Conservation (phyloP, 1,284 basidiomycete species). For the Cryptococcus sp. region DNA sequence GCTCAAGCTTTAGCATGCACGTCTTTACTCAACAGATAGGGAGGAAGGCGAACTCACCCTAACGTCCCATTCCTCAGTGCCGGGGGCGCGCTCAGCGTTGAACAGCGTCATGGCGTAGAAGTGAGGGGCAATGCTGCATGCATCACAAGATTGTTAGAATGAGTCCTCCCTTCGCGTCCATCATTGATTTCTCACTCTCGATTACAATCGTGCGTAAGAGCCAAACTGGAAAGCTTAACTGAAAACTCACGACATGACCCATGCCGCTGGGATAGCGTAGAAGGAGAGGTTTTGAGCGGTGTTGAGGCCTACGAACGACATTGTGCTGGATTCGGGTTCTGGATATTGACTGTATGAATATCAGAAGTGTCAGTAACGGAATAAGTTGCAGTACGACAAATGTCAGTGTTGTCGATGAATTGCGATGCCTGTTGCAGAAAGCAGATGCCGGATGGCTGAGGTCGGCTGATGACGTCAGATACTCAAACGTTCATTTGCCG, state of each 20-base stretch:
- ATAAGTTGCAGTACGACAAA: no score
- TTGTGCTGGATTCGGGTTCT: slow-evolving; percentile 7
- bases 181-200: no score
- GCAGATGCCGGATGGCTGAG: no score
- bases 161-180: neutral
- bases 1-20: neutral
- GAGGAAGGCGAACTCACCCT: slow-evolving; percentile 8
- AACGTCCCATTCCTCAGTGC: slow-evolving; percentile 21
- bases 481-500: no score
- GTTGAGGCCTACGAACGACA: slow-evolving; percentile 18
- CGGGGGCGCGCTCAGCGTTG: slow-evolving; percentile 28
- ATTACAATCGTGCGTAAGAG: neutral
- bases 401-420: no score
- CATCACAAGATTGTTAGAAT: neutral
- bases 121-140: slow-evolving; percentile 16
- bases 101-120: slow-evolving; percentile 23
- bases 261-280: slow-evolving; percentile 39
- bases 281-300: slow-evolving; percentile 26
- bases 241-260: slow-evolving; percentile 25
- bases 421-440: no score
- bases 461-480: no score
- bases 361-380: no score
- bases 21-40: neutral
- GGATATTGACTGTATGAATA: no score
- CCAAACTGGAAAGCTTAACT: neutral